Conservation (phyloP, 225 moss, liverwort and hornwort genomes). For the Climacium dendroides region DNA sequence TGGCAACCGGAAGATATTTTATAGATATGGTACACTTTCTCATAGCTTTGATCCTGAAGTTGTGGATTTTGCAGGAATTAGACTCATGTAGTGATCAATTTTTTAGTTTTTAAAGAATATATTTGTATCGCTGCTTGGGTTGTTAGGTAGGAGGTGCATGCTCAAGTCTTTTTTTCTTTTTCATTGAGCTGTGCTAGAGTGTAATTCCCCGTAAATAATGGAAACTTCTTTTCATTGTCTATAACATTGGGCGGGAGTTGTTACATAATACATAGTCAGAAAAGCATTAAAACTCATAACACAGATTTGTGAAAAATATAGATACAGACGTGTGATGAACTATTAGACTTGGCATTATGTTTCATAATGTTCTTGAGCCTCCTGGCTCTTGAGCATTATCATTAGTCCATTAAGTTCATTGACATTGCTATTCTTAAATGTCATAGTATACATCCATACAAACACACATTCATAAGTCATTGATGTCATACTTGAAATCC, state of each 20-base stretch:
- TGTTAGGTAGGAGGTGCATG: neutral
- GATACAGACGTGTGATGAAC: too few species aligned
- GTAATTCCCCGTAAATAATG: neutral
- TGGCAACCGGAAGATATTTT: constrained; percentile 82
- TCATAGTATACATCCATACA: too few species aligned
- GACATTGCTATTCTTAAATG: too few species aligned
- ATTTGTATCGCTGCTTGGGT: neutral
- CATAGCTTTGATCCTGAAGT: neutral
- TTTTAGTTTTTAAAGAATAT: neutral
- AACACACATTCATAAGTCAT: too few species aligned
- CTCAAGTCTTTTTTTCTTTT: neutral
- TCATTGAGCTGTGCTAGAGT: neutral
- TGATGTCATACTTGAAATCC: too few species aligned
- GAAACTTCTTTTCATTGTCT: neutral
- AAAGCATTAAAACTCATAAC: too few species aligned
- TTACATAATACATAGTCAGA: too few species aligned
- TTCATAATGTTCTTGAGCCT: too few species aligned
- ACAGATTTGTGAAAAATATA: too few species aligned
- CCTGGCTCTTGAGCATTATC: too few species aligned
- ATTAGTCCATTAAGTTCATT: too few species aligned
- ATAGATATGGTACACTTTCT: neutral
- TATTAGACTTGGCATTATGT: too few species aligned
- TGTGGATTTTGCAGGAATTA: neutral
- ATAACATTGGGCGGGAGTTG: neutral
- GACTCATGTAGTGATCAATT: neutral